Conservation (phyloP, 2,329 filamentous ascomycete species). For the Alternaria ventricosa region DNA sequence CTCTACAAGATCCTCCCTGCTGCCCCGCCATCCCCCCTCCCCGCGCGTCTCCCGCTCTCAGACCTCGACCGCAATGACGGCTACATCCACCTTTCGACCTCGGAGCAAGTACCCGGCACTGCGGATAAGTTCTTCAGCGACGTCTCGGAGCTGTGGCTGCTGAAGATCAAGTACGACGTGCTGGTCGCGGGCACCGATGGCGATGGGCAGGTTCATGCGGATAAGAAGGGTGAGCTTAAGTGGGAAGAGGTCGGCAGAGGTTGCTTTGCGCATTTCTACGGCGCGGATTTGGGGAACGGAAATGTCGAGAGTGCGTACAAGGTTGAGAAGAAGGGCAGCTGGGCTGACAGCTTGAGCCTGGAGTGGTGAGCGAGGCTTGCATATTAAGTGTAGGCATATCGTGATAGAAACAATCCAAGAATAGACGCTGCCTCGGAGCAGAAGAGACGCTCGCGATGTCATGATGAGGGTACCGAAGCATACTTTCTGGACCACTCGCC, state of each 20-base stretch:
- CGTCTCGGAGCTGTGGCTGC: slow-evolving; percentile 54
- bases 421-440: not conserved
- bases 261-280: slow-evolving; percentile 66
- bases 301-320: slow-evolving; percentile 58
- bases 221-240: slow-evolving; percentile 49
- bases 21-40: slow-evolving; percentile 62
- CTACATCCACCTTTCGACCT: slow-evolving; percentile 67
- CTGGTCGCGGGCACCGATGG: slow-evolving; percentile 43
- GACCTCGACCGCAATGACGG: slow-evolving; percentile 66
- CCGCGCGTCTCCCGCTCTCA: slow-evolving; percentile 63
- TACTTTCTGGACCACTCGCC: not conserved
- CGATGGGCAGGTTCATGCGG: slow-evolving; percentile 29
- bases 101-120: slow-evolving; percentile 55
- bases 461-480: not conserved
- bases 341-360: slow-evolving; percentile 51
- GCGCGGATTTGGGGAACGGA: slow-evolving; percentile 59
- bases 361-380: slow-evolving; percentile 37
- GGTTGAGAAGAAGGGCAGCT: slow-evolving; percentile 58
- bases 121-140: slow-evolving; percentile 44
- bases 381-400: too few relatives aligned
- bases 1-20: slow-evolving; percentile 68
- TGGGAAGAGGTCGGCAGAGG: slow-evolving; percentile 61
- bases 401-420: not conserved
- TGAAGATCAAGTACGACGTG: slow-evolving; percentile 61
- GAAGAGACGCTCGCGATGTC: not conserved